Base-by-base conservation (phyloP, 2,329 filamentous ascomycete genomes). In the Coniochaeta pulveracea region DNA sequence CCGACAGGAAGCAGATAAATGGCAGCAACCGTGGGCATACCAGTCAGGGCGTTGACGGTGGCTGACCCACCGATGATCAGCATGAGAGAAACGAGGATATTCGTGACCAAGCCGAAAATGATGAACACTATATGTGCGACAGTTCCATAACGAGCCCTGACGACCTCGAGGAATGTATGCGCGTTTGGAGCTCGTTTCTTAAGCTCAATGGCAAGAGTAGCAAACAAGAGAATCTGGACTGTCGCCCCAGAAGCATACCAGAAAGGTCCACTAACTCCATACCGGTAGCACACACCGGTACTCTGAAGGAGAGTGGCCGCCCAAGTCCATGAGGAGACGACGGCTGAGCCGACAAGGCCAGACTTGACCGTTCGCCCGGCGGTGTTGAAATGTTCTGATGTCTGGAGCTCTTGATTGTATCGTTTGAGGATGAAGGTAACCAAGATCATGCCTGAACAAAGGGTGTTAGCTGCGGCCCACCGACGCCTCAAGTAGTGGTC, bases 261-360 rank as follows among this genome's bases (percentile, higher is more conserved):
- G 28, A 69, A 68, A 8, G 61, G 60, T 10, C 73, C 76, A 0
- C 70, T 67, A 24, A 82, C 67, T 10, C 77, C 82, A 49, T 89
- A 89, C 40, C 74, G 66, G 55, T 93, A 93, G 40, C 83, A 84
- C 12, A 93, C 81, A n/a, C 77, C 73, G 1, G 82, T 79, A 2
- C 75, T 82, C 49, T 91, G 84, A 3, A 91, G 65, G 2, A 89
- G 63, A 0, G 84, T 91, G 15, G 84, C 85, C 1, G 85, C 85
- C 85, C 85, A 93, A 0, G 86, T 93, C 86, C 88, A 94, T 5
- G 80, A 86, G 11, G 81, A 88, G 4, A 93, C 85, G n/a, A 94
- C 86, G 11, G 85, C 86, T 5, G 84, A 83, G 9, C 84, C 83
- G 1, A 93, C 85, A 10, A 94, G 66, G 26, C 86, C 88, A 7